Conservation (phyloP, 768 basidiomycete genomes). For the Kwoniella botswanensis region DNA sequence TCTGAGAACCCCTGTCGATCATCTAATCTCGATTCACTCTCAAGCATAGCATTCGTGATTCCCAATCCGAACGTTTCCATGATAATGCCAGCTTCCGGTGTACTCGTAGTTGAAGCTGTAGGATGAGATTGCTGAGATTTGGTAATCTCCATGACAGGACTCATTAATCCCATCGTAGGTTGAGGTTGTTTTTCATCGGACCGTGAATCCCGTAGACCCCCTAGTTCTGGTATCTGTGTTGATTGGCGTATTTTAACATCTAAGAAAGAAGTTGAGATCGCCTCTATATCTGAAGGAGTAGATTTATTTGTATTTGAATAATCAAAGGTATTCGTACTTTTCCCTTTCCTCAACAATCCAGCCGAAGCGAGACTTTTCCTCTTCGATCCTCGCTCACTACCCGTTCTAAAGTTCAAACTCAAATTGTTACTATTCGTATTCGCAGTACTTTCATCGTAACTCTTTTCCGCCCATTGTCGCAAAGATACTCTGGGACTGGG, state of each 20-base stretch:
- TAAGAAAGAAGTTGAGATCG: neutral
- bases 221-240: no score
- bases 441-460: conserved; percentile 1
- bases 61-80: neutral
- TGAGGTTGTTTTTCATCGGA: neutral
- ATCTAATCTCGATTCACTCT: neutral
- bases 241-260: conserved; percentile 1
- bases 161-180: conserved; percentile 13
- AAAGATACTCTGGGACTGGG: conserved; percentile 36
- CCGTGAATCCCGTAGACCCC: no score
- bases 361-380: conserved; percentile 9
- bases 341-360: conserved; percentile 17
- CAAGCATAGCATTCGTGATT: neutral
- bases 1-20: neutral
- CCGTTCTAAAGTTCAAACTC: conserved; percentile 22
- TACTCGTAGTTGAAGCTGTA: no score
- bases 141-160: conserved; percentile 33
- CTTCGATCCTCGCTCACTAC: conserved; percentile 28
- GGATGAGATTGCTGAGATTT: neutral
- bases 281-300: neutral
- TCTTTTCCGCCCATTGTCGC: conserved; percentile 33
- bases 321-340: conserved; percentile 31
- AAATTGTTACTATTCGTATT: neutral
- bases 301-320: neutral
- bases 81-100: no score